A percentile compares a stretch with the other conserved stretches of the same genome.
Conservation (phyloP, 495 filamentous ascomycete genomes). For the Bacidia rubella region DNA sequence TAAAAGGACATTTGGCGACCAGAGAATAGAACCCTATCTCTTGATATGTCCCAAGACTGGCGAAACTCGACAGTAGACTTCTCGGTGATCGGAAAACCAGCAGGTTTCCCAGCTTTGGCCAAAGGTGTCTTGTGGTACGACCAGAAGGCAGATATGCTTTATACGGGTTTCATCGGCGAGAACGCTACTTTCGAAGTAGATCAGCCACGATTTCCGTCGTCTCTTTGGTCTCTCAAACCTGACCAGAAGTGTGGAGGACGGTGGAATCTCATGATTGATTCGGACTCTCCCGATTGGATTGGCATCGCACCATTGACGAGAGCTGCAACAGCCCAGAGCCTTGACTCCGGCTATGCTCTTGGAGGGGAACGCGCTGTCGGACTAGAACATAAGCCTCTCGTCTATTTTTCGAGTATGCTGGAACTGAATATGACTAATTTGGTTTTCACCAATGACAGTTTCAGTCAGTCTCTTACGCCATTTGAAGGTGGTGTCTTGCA, state of each 20-base stretch:
- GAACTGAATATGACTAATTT: constrained; percentile 1
- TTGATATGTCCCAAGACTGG: constrained; percentile 15
- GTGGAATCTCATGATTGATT: too few species aligned
- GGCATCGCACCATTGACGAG: background rate
- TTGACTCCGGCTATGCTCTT: constrained; percentile 2
- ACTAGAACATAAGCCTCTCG: too few species aligned
- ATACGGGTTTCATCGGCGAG: constrained; percentile 8
- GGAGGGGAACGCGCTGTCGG: too few species aligned
- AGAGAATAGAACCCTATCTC: constrained; percentile 7
- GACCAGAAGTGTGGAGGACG: background rate
- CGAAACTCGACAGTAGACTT: constrained; percentile 6
- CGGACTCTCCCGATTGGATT: background rate
- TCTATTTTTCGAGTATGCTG: background rate
- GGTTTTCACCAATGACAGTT: constrained; percentile 9
- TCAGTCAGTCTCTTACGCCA: background rate
- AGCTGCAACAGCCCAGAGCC: background rate
- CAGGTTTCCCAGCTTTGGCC: background rate
- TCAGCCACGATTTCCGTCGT: background rate
- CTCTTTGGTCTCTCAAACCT: constrained; percentile 13
- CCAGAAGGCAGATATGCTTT: constrained; percentile 2
- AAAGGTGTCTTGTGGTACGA: constrained; percentile 11
- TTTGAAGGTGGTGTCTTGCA: constrained; percentile 4
- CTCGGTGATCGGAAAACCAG: constrained; percentile 6
- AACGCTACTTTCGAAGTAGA: background rate
- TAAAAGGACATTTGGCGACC: background rate